Conservation (phyloP, 768 basidiomycete species). For the Suillus hirtellus region DNA sequence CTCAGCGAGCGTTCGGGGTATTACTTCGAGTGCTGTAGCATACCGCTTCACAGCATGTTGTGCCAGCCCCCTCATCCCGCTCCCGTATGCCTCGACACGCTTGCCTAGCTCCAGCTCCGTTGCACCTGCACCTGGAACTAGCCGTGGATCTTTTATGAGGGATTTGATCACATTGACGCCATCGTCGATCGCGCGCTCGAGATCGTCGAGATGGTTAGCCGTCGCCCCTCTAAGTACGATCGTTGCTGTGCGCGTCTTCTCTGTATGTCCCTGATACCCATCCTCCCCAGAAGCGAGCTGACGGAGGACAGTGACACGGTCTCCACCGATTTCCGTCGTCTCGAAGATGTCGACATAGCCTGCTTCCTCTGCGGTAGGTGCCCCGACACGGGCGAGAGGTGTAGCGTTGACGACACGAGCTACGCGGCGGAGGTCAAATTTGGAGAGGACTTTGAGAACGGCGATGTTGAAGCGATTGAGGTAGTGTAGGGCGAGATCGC, state of each 20-base stretch:
- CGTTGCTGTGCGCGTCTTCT: constrained; percentile 87
- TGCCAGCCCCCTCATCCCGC: constrained; percentile 82
- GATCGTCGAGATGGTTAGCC: constrained; percentile 89
- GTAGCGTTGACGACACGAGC: constrained; percentile 97
- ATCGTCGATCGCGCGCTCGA: constrained; percentile 95
- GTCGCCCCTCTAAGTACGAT: constrained; percentile 96
- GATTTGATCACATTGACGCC: constrained; percentile 96
- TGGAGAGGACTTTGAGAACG: constrained; percentile 95
- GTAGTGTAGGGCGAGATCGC: constrained; percentile 96
- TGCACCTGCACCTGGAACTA: constrained; percentile 94
- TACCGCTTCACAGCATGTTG: constrained; percentile 95
- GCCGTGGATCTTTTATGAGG: constrained; percentile 82
- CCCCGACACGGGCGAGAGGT: constrained; percentile 92
- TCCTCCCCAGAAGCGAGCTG: constrained; percentile 72
- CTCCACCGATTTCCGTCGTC: constrained; percentile 94
- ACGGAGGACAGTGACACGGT: constrained; percentile 94
- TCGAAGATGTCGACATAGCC: constrained; percentile 94
- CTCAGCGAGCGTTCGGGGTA: constrained; percentile 91
- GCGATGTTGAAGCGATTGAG: constrained; percentile 92
- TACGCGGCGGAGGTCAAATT: constrained; percentile 93
- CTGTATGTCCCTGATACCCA: constrained; percentile 56
- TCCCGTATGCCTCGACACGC: constrained; percentile 83
- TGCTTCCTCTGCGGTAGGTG: constrained; percentile 95
- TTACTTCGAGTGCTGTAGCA: constrained; percentile 86
- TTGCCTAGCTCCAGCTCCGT: constrained; percentile 90